A percentile compares a stretch with the other conserved stretches of the same genome.
These are phyloP conservation scores for Xerophyta viscosa DNA, from an alignment of 106 monocot species.

Conservation along the genomic window DNA sequence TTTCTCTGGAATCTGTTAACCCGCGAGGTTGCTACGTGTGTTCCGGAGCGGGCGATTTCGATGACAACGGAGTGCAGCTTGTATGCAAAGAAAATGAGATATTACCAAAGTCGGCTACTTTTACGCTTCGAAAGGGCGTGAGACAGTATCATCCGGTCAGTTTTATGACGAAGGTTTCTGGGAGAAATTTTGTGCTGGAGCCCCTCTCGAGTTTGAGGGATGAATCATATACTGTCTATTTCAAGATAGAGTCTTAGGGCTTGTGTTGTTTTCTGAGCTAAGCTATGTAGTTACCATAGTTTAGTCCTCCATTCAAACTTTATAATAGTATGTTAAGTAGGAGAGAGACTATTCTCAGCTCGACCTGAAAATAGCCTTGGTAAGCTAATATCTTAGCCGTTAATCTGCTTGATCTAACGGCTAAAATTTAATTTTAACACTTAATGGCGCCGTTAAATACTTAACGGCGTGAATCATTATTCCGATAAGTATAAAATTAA, in stretches of 20 bases:
- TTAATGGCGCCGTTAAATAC: no score
- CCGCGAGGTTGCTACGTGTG: conserved; percentile 43
- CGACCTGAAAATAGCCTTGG: no score
- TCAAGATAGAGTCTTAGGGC: conserved; percentile 9
- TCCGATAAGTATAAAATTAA: no score
- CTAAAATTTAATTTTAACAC: no score
- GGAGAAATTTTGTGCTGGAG: conserved; percentile 26
- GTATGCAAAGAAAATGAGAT: not conserved
- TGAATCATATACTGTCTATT: conserved; percentile 35
- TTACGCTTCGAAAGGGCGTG: not conserved
- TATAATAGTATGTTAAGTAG: no score
- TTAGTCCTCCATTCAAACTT: no score
- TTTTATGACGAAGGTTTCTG: conserved; percentile 13
- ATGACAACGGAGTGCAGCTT: not conserved
- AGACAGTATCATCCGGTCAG: conserved; percentile 16
- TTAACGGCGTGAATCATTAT: no score
- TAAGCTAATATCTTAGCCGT: no score
- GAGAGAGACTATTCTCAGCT: no score
- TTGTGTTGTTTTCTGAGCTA: not conserved
- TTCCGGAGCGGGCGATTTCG: conserved; percentile 14
- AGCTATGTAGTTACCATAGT: no score
- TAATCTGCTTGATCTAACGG: no score
- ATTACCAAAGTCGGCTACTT: conserved; percentile 4
- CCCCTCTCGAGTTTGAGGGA: conserved; percentile 25
- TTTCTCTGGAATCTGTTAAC: conserved; percentile 44